Evolutionary conservation across 2,329 filamentous ascomycete species (phyloP).

Genomic region (Phyllosticta citrichinensis): DNA sequence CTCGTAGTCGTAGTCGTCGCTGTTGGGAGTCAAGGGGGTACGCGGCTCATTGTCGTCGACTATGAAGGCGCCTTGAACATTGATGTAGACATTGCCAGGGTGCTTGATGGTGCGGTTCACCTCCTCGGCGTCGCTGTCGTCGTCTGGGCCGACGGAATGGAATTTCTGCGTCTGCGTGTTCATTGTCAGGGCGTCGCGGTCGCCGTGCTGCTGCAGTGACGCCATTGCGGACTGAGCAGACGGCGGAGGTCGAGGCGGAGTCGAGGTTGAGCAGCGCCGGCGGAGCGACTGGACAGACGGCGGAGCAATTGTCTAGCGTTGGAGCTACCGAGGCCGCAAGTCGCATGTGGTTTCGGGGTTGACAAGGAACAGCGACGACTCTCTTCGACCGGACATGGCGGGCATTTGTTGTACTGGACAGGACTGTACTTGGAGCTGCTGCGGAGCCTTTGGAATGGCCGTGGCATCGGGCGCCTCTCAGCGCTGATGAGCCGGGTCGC

Average conservation of each 20-base stretch:
- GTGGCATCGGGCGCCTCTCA: background rate
- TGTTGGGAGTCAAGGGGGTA: constrained; percentile 28
- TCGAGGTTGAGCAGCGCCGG: background rate
- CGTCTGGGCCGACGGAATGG: background rate
- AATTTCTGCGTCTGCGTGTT: background rate
- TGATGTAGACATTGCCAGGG: constrained; percentile 74
- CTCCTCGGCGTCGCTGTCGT: constrained; percentile 16
- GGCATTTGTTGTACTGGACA: background rate
- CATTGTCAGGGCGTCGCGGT: background rate
- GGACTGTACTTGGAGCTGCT: background rate
- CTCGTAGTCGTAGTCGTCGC: constrained; percentile 55
- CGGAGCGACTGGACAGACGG: background rate
- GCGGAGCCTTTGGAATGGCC: background rate
- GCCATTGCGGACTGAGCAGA: background rate
- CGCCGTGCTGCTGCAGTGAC: background rate
- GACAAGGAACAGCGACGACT: background rate
- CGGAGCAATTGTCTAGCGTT: background rate
- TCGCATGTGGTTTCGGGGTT: background rate
- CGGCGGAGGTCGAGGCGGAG: background rate
- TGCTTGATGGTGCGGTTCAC: constrained; percentile 46
- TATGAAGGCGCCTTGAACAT: constrained; percentile 93
- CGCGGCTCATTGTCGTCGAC: constrained; percentile 64
- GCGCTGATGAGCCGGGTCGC: background rate
- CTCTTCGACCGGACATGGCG: background rate
- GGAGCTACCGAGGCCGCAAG: background rate